Conservation (phyloP, 768 basidiomycete genomes). For the Pisolithus albus region DNA sequence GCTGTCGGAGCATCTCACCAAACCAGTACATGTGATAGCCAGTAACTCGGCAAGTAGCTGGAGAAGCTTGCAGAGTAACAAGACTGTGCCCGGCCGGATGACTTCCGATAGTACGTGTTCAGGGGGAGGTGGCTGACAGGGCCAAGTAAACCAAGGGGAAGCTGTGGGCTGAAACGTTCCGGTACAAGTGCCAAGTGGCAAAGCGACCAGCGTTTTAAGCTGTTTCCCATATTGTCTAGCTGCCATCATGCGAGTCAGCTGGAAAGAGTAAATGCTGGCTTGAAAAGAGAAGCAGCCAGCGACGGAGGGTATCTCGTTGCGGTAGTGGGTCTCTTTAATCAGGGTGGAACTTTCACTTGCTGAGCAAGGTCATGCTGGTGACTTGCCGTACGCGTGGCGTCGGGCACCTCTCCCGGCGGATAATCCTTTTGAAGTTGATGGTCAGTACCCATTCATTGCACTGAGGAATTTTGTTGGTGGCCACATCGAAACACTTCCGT, state of each 20-base stretch:
- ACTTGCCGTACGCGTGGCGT: conserved; percentile 65
- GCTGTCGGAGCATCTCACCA: conserved; percentile 94
- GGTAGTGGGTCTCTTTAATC: conserved; percentile 68
- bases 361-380: neutral
- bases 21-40: conserved; percentile 67
- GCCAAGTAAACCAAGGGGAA: conserved; percentile 40
- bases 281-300: conserved; percentile 97
- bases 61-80: conserved; percentile 68
- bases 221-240: neutral
- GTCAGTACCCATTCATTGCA: conserved; percentile 57
- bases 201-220: neutral
- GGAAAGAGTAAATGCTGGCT: conserved; percentile 89
- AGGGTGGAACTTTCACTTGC: conserved; percentile 1
- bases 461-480: conserved; percentile 55
- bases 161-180: conserved; percentile 31
- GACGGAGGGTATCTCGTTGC: conserved; percentile 70
- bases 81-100: conserved; percentile 47
- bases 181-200: conserved; percentile 36
- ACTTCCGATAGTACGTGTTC: conserved; percentile 50
- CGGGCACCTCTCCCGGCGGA: conserved; percentile 75
- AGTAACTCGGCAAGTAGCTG: conserved; percentile 61
- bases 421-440: conserved; percentile 91
- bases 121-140: conserved; percentile 53
- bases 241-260: conserved; percentile 49
- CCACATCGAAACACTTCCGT: conserved; percentile 70